Percentiles rank a stretch among this genome's conserved stretches.
Evolutionary conservation across 73 alveolate genomes (phyloP).

Genomic region (Stentor coeruleus): DNA sequence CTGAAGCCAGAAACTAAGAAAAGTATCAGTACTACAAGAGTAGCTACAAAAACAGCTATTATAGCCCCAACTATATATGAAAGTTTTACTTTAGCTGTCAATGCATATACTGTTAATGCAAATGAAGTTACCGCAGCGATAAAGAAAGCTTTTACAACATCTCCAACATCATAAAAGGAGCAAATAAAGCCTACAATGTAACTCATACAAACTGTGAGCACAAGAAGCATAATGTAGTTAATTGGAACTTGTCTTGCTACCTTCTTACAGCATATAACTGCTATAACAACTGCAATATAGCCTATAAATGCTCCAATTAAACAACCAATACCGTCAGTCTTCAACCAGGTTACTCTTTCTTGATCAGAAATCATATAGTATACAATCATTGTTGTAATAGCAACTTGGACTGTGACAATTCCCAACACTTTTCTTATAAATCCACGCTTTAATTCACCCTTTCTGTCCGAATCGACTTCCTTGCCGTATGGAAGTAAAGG

Average conservation of each 20-base stretch:
- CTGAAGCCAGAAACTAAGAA: background rate
- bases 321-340: background rate
- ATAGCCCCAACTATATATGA: background rate
- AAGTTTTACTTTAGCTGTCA: no score
- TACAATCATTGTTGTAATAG: constrained; percentile 29
- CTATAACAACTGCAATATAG: constrained; percentile 31
- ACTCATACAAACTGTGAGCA: constrained; percentile 72
- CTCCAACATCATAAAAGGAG: constrained; percentile 38
- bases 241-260: constrained; percentile 72
- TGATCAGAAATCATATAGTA: background rate
- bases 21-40: background rate
- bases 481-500: background rate
- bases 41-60: background rate
- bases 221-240: constrained; percentile 64
- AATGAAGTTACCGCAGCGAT: constrained; percentile 37
- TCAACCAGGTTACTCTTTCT: background rate
- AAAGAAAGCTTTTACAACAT: constrained; percentile 44
- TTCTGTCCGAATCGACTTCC: background rate
- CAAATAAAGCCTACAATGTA: constrained; percentile 52
- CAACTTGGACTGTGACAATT: constrained; percentile 41
- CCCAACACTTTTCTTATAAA: constrained; percentile 63
- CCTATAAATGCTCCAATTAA: constrained; percentile 30
- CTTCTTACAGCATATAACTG: constrained; percentile 52
- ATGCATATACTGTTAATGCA: constrained; percentile 49
- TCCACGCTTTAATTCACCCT: background rate